phyloP scores from a whole-genome alignment of 345 rosid species.

The Linum tenue region DNA sequence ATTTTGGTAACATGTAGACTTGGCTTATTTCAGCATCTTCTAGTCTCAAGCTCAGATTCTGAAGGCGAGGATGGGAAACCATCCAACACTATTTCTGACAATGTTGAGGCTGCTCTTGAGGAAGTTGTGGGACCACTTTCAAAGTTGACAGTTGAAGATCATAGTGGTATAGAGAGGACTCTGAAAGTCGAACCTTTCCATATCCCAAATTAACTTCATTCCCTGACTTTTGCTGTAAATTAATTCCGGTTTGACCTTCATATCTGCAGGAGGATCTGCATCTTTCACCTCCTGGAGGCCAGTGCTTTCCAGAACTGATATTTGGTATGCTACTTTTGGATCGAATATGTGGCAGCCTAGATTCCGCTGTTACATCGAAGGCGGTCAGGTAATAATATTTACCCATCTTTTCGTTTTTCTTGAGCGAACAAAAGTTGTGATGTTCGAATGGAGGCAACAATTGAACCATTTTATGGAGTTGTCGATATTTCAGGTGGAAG shows the following conservation, averaged over 20 bases:
- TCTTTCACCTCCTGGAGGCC: conserved; percentile 48
- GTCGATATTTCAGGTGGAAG: conserved; percentile 40
- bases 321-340: conserved; percentile 86
- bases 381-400: conserved; percentile 55
- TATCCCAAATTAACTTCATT: neutral
- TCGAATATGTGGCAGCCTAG: conserved; percentile 78
- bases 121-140: conserved; percentile 43
- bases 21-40: conserved; percentile 31
- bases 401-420: neutral
- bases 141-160: conserved; percentile 42
- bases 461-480: neutral
- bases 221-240: neutral
- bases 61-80: conserved; percentile 39
- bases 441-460: neutral
- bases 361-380: conserved; percentile 75
- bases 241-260: neutral
- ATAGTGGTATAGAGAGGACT: conserved; percentile 25
- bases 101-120: conserved; percentile 21
- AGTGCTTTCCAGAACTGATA: conserved; percentile 47
- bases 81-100: conserved; percentile 13
- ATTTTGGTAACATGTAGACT: neutral
- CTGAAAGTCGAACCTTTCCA: conserved; percentile 1
- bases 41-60: conserved; percentile 47
- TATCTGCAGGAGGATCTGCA: conserved; percentile 20
- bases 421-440: neutral